Base-by-base conservation (phyloP, 139 green algal genomes). In the Diplosphaera chodatii region DNA sequence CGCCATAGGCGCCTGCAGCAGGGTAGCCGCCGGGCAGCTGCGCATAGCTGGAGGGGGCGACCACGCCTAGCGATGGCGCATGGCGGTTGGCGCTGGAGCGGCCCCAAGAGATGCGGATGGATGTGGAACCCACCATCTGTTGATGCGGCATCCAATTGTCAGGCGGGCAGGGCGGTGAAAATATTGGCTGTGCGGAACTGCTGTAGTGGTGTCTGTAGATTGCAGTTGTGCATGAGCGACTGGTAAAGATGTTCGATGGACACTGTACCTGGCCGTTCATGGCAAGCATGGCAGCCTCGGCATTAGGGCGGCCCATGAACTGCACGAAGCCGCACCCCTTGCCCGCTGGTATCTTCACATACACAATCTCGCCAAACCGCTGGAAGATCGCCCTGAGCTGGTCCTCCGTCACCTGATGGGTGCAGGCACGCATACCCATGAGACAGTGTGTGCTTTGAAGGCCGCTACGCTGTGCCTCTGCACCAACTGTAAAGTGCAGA, bases 271-370 rank as follows among this genome's bases (percentile, higher is more conserved):
- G 48, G 48, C 48, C 89, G 55, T 91, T 91, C 75, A 96, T 87
- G 33, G 83, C 71, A 1, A 33, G n/a, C 82, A 96, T 88, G 1
- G 92, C 90, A 28, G 68, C 69, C 76, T 95, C 90, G 0, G 92
- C 91, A 2, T 77, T 72, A 0, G 79, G 63, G 15, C 89, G 82
- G 18, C 86, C 77, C 55, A 88, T 75, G 68, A 92, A 97, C 78
- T 98, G 94, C 33, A 98, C 94, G 75, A 98, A 98, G 15, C 93
- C 94, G 79, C 94, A 98, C 63, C 90, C 91, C 81, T 98, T 98
- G 78, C 90, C 91, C 32, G 81, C 74, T 3, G 94, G 93, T 13
- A 98, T 95, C 81, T 97, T 97, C 32, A 88, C 85, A 68, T 98
- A 98, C 0, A 94, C 80, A 13, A 97, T 90, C 55, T 96, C 89